Percentiles rank a stretch among this genome's conserved stretches.
These are phyloP conservation scores for Daphne laureola DNA, from an alignment of 441 rosid genomes.

Conservation along the genomic window DNA sequence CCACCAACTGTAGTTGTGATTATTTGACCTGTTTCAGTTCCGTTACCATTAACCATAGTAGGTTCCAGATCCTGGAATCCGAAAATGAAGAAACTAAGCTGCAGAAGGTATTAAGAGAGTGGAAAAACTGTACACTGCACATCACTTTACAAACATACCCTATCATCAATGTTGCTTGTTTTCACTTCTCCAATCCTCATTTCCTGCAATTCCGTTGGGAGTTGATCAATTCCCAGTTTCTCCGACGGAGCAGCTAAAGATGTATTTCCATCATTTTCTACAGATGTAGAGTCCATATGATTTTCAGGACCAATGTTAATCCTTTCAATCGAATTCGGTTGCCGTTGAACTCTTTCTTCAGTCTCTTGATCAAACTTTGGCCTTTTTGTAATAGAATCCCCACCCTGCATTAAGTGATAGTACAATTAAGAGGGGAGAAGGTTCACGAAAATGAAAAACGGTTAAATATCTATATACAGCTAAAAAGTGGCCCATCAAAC, in stretches of 20 bases:
- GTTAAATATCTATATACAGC: not conserved
- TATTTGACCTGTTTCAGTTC: slow-evolving; percentile 78
- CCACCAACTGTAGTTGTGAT: slow-evolving; percentile 78
- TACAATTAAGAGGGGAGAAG: slow-evolving; percentile 3
- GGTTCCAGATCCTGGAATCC: slow-evolving; percentile 54
- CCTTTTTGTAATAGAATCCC: slow-evolving; percentile 66
- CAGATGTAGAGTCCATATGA: slow-evolving; percentile 42
- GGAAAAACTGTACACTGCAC: not conserved
- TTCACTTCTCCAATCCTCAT: slow-evolving; percentile 58
- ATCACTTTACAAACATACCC: slow-evolving; percentile 56
- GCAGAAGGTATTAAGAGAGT: slow-evolving; percentile 2
- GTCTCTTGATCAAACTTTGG: slow-evolving; percentile 63
- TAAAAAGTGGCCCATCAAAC: not conserved
- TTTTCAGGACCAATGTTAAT: slow-evolving; percentile 38
- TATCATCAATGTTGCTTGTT: slow-evolving; percentile 41
- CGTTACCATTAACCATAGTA: slow-evolving; percentile 56
- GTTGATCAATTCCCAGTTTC: slow-evolving; percentile 43
- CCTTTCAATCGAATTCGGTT: slow-evolving; percentile 39
- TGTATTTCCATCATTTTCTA: slow-evolving; percentile 45
- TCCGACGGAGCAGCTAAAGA: slow-evolving; percentile 30
- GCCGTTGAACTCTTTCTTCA: slow-evolving; percentile 23
- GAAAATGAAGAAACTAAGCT: slow-evolving; percentile 16
- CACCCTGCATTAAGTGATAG: slow-evolving; percentile 42
- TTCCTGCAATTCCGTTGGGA: slow-evolving; percentile 53
- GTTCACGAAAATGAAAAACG: slow-evolving; percentile 1